Conservation (phyloP, 2,329 filamentous ascomycete species). For the Talaromyces sp. region DNA sequence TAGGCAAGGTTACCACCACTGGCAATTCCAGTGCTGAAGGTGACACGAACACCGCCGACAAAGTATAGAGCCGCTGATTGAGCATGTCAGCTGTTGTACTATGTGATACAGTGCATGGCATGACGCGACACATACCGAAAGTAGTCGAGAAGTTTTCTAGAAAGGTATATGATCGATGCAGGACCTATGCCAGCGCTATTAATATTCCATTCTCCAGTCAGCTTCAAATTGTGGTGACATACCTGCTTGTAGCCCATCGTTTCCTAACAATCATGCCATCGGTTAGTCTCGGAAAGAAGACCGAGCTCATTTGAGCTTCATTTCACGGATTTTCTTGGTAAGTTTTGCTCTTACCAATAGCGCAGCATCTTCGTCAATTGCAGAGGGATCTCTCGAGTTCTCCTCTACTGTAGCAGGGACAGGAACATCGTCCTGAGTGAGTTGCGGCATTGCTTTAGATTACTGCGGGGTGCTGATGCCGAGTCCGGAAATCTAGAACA, state of each 20-base stretch:
- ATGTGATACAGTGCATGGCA: background rate
- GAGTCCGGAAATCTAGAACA: background rate
- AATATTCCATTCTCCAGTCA: background rate
- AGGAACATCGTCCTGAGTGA: background rate
- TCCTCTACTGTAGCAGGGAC: conserved; percentile 13
- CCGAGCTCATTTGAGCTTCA: background rate
- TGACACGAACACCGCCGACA: conserved; percentile 59
- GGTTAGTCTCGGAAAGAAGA: conserved; percentile 14
- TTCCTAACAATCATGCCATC: conserved; percentile 32
- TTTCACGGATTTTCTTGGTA: background rate
- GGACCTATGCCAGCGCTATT: conserved; percentile 42
- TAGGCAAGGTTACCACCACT: conserved; percentile 62
- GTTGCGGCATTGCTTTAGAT: conserved; percentile 5
- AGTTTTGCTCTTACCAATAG: conserved; percentile 15
- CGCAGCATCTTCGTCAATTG: conserved; percentile 20
- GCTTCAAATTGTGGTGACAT: conserved; percentile 18
- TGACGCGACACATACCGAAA: conserved; percentile 48
- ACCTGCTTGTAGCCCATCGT: conserved; percentile 58
- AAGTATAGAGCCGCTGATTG: conserved; percentile 59
- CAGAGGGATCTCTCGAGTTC: conserved; percentile 16
- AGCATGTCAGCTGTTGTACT: background rate
- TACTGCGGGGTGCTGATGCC: background rate
- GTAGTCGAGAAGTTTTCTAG: conserved; percentile 61
- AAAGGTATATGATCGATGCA: conserved; percentile 57
- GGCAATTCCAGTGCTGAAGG: conserved; percentile 62